Percentiles rank a stretch among this genome's conserved stretches.
These are phyloP conservation scores for Cyclocybe cylindracea DNA, from an alignment of 768 basidiomycete species.

Conservation along the genomic window DNA sequence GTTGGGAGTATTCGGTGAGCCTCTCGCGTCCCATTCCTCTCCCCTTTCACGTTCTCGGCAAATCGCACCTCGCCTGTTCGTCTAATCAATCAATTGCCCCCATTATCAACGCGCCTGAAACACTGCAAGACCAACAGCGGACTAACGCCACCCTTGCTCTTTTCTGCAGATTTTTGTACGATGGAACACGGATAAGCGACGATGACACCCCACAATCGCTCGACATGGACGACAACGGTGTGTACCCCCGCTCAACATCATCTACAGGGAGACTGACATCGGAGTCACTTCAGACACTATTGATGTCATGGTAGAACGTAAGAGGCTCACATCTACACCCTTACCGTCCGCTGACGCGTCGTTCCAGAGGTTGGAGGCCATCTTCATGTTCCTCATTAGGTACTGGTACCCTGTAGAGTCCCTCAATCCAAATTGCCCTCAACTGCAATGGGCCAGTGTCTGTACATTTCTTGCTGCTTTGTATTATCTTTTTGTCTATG, in stretches of 20 bases:
- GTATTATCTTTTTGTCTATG: conserved; percentile 3
- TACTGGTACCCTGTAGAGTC: conserved; percentile 8
- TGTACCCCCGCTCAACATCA: conserved; percentile 18
- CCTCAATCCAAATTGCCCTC: conserved; percentile 10
- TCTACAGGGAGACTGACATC: conserved; percentile 4
- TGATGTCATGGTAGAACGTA: conserved; percentile 97
- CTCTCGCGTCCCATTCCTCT: background rate
- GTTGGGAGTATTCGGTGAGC: conserved; percentile 83
- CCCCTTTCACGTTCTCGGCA: conserved; percentile 2
- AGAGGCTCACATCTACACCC: conserved; percentile 27
- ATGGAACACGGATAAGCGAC: conserved; percentile 82
- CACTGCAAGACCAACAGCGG: background rate
- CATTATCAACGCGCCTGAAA: conserved; percentile 5
- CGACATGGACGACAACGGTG: conserved; percentile 90
- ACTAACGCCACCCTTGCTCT: conserved; percentile 3
- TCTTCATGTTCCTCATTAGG: conserved; percentile 10
- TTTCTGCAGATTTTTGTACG: conserved; percentile 79
- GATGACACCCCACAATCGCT: conserved; percentile 85
- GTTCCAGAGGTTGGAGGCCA: conserved; percentile 50
- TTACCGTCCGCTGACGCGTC: background rate
- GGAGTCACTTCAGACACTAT: conserved; percentile 65
- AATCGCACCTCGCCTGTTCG: background rate
- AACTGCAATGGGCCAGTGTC: conserved; percentile 1
- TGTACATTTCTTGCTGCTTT: conserved; percentile 4
- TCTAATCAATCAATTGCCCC: background rate